Conservation (phyloP, 495 filamentous ascomycete genomes). For the Amniculicola lignicola region DNA sequence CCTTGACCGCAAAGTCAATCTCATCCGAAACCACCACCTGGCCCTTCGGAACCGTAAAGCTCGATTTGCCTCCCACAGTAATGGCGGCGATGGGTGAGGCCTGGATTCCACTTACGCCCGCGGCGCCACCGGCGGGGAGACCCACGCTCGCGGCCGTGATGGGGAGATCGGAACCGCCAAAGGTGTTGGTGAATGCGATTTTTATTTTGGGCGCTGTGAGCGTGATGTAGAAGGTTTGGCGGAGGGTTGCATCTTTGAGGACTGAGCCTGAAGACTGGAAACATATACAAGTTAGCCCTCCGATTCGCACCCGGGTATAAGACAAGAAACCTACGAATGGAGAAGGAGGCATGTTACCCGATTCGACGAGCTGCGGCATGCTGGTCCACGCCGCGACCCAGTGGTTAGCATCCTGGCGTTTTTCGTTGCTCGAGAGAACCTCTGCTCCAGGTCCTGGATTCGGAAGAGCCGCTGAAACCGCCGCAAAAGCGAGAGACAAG, state of each 20-base stretch:
- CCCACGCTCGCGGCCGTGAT: slow-evolving; percentile 58
- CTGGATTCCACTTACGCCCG: slow-evolving; percentile 54
- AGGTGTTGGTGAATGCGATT: slow-evolving; percentile 64
- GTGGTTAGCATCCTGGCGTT: slow-evolving; percentile 37
- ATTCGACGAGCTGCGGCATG: slow-evolving; percentile 65
- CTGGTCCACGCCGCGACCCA: slow-evolving; percentile 66
- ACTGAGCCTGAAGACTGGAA: slow-evolving; percentile 20
- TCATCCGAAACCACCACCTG: slow-evolving; percentile 62
- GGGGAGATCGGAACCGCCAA: slow-evolving; percentile 58
- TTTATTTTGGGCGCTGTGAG: slow-evolving; percentile 54
- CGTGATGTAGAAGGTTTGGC: slow-evolving; percentile 63
- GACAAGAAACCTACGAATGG: slow-evolving; percentile 53
- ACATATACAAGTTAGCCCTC: neutral
- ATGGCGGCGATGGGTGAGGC: slow-evolving; percentile 48
- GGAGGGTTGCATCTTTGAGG: slow-evolving; percentile 57
- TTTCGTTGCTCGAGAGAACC: neutral
- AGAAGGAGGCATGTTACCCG: slow-evolving; percentile 56
- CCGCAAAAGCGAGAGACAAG: no score
- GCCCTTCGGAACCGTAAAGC: slow-evolving; percentile 56
- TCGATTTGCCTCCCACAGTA: slow-evolving; percentile 54
- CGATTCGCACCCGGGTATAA: neutral
- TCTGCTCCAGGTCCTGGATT: neutral
- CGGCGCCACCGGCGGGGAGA: slow-evolving; percentile 46
- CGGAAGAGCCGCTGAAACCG: neutral
- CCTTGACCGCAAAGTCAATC: slow-evolving; percentile 51